Conservation (phyloP, 2,329 filamentous ascomycete genomes). For the Apiospora sp. region DNA sequence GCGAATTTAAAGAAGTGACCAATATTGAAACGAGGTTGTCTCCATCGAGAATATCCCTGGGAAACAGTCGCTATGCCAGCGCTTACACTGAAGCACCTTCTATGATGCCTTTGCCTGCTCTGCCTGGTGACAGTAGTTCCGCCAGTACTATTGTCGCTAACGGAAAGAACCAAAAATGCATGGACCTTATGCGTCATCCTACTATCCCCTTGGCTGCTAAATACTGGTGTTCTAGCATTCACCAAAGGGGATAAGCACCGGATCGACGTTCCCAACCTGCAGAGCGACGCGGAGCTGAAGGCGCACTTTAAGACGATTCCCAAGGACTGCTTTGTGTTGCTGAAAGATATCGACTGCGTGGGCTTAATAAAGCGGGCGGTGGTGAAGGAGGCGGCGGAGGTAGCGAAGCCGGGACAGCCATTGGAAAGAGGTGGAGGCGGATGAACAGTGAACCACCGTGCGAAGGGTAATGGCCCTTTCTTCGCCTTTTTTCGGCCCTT, state of each 20-base stretch:
- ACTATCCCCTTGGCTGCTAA: too few species aligned
- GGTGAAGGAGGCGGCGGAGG: too few species aligned
- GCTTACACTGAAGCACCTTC: not conserved
- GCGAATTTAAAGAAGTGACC: not conserved
- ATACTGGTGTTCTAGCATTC: too few species aligned
- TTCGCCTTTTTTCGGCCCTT: too few species aligned
- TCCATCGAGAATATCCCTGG: not conserved
- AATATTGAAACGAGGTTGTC: not conserved
- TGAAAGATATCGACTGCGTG: slow-evolving; percentile 90
- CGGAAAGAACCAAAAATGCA: not conserved
- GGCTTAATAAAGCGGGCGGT: slow-evolving; percentile 67
- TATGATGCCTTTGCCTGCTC: not conserved
- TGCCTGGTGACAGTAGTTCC: not conserved
- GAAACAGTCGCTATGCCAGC: not conserved
- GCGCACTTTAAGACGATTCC: slow-evolving; percentile 83
- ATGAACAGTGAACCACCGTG: too few species aligned
- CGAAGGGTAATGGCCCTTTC: too few species aligned
- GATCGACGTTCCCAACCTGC: slow-evolving; percentile 47
- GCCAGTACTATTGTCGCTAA: not conserved
- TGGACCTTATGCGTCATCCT: too few species aligned
- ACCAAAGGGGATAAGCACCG: too few species aligned
- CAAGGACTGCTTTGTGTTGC: slow-evolving; percentile 76
- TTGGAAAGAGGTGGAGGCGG: too few species aligned
- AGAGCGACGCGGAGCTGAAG: slow-evolving; percentile 78
- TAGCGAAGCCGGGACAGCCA: too few species aligned